Evolutionary conservation across 106 monocot species (phyloP).

Genomic region (Apostasia ramifera): DNA sequence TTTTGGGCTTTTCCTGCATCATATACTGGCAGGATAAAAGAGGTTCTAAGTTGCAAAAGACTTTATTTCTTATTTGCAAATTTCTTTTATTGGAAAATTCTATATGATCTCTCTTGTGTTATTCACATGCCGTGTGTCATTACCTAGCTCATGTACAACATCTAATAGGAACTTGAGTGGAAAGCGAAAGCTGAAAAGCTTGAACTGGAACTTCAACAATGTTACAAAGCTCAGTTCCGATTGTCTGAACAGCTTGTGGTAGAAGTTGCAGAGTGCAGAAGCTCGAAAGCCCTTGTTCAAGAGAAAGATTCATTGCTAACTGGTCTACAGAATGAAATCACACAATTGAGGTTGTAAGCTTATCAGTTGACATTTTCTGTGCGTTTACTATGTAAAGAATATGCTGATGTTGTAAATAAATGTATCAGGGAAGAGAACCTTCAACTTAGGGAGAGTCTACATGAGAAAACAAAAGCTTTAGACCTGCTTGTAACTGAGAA

Average conservation of each 20-base stretch:
- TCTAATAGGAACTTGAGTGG: constrained; percentile 78
- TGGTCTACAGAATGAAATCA: constrained; percentile 47
- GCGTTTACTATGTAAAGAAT: not conserved
- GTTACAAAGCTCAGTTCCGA: constrained; percentile 85
- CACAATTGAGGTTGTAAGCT: constrained; percentile 45
- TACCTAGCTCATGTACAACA: not conserved
- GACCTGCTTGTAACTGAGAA: constrained; percentile 63
- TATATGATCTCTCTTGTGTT: no score
- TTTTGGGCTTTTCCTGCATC: no score
- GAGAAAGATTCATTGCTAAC: constrained; percentile 53
- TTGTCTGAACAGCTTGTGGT: constrained; percentile 85
- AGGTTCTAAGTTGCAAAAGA: no score
- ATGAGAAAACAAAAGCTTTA: constrained; percentile 69
- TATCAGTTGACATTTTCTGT: not conserved
- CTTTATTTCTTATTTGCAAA: no score
- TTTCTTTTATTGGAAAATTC: no score
- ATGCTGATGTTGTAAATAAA: not conserved
- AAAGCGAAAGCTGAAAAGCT: constrained; percentile 91
- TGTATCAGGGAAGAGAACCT: constrained; percentile 64
- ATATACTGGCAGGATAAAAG: no score
- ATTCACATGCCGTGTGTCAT: not conserved
- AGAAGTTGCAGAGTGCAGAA: constrained; percentile 75
- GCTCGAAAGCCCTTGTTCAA: constrained; percentile 49
- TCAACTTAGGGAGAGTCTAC: constrained; percentile 50
- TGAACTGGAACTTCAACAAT: constrained; percentile 88